Evolutionary conservation across 495 filamentous ascomycete genomes (phyloP), one percentile per base, ranked within the genome.

Genomic region (Penicillium turbatum): DNA sequence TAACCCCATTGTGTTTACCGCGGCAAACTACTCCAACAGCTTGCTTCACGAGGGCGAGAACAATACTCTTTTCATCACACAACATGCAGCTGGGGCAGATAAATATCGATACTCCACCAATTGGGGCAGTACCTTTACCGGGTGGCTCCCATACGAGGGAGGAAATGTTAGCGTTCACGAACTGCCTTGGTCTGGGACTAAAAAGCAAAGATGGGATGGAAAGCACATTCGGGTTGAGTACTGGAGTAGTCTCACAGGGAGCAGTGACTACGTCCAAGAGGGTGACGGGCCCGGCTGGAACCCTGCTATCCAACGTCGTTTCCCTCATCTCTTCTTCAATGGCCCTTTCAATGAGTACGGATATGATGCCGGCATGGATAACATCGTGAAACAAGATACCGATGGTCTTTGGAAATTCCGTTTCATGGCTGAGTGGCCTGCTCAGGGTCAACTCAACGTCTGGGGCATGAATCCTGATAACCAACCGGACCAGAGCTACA

Each of bases 401-500:
- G 73, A 82, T 59, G 80, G 81, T 10, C 69, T 70, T 6, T 88
- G 85, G 85, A 70, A 77, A 16, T 78, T 80, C 60, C 72, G 82
- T 45, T 83, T 83, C 57, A 79, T 86, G 78, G 69, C 78, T 3
- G 85, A 88, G 57, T 87, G 79, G 78, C 85, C 85, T 10, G 75
- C 79, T 11, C 68, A 76, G 36, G 83, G 83, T 55, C 82, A 85
- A 54, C 68, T 87, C 53, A 88, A 86, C 56, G 72, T 82, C 2
- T 88, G 85, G 85, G 85, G 85, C 35, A 82, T 86, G 57, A 84
- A 87, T 56, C 76, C 78, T 0, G 79, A 86, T 65, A 82, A 84
- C 13, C 69, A 81, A 56, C 84, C 85, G 3, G 84, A 87, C 56
- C 68, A 81, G 44, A 77, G 76, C 13, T 76, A 70, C 30, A 72